Percentiles rank a stretch among this genome's conserved stretches.
These are phyloP conservation scores for Populus tremula DNA, from an alignment of 345 rosid genomes.

Conservation along the genomic window DNA sequence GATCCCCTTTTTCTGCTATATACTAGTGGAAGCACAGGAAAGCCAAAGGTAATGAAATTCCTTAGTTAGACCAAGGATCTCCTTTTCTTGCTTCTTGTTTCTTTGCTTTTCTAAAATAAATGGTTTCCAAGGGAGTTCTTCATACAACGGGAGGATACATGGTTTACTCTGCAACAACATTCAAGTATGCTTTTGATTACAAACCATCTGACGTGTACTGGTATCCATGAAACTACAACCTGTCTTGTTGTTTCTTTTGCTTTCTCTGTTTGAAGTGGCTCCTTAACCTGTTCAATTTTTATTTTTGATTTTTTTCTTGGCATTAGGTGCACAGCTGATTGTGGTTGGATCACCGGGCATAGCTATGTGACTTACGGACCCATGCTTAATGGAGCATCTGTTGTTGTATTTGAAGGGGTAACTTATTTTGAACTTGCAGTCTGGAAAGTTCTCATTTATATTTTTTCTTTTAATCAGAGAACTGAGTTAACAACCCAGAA, in stretches of 20 bases:
- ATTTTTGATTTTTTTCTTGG: constrained; percentile 12
- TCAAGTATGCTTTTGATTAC: constrained; percentile 97
- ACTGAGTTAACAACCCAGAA: not conserved
- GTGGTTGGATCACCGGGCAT: constrained; percentile 99
- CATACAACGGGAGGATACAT: constrained; percentile 99
- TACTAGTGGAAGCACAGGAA: constrained; percentile 99
- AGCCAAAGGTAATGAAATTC: constrained; percentile 71
- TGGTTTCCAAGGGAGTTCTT: constrained; percentile 70
- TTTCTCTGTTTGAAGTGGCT: constrained; percentile 13
- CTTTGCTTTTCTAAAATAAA: constrained; percentile 15
- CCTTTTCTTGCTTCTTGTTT: not conserved
- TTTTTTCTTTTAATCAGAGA: constrained; percentile 6
- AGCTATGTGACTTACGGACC: constrained; percentile 99
- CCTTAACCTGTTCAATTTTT: not conserved
- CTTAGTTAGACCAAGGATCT: not conserved
- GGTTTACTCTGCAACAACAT: constrained; percentile 92
- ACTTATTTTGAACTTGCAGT: constrained; percentile 14
- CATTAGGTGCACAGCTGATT: constrained; percentile 97
- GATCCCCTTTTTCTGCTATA: constrained; percentile 92
- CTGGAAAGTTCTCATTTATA: not conserved
- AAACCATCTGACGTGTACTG: constrained; percentile 87
- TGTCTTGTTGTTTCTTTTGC: constrained; percentile 5
- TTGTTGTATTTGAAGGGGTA: constrained; percentile 92
- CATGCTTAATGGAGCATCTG: constrained; percentile 88
- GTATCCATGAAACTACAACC: constrained; percentile 38